Conservation (phyloP, 495 filamentous ascomycete species). For the Xylaria curta region DNA sequence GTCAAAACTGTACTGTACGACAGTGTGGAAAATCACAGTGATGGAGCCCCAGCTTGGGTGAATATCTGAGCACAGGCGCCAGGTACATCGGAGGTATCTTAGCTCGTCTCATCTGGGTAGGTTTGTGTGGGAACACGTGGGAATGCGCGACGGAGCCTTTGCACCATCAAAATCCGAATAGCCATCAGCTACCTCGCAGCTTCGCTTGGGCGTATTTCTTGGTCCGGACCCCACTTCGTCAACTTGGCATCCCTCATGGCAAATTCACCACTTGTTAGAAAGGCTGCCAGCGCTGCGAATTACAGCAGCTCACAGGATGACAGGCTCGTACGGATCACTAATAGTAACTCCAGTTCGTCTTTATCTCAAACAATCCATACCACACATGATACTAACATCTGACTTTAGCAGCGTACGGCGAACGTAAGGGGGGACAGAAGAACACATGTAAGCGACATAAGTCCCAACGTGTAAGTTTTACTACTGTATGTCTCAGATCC, state of each 20-base stretch:
- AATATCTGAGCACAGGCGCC: slow-evolving; percentile 38
- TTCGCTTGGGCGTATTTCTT: slow-evolving; percentile 23
- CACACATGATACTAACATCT: slow-evolving; percentile 5
- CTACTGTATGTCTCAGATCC: background rate
- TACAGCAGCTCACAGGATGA: slow-evolving; percentile 1
- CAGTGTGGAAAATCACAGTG: slow-evolving; percentile 19
- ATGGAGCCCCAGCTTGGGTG: slow-evolving; percentile 29
- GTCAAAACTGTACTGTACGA: background rate
- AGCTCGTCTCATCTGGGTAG: slow-evolving; percentile 10
- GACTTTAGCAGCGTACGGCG: background rate
- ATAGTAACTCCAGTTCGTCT: background rate
- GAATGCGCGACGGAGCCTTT: slow-evolving; percentile 5
- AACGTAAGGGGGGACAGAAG: background rate
- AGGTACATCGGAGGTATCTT: slow-evolving; percentile 24
- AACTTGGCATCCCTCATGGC: slow-evolving; percentile 21
- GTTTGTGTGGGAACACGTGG: slow-evolving; percentile 27
- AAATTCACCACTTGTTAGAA: background rate
- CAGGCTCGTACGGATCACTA: background rate
- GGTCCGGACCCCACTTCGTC: slow-evolving; percentile 20
- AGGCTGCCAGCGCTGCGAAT: slow-evolving; percentile 7
- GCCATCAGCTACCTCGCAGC: slow-evolving; percentile 17
- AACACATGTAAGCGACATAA: background rate
- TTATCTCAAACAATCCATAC: slow-evolving; percentile 1
- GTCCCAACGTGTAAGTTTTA: background rate
- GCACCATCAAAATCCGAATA: slow-evolving; percentile 14